A percentile compares a stretch with the other conserved stretches of the same genome.
These are phyloP conservation scores for Alnus rubra DNA, from an alignment of 306 rosid genomes.

Conservation along the genomic window DNA sequence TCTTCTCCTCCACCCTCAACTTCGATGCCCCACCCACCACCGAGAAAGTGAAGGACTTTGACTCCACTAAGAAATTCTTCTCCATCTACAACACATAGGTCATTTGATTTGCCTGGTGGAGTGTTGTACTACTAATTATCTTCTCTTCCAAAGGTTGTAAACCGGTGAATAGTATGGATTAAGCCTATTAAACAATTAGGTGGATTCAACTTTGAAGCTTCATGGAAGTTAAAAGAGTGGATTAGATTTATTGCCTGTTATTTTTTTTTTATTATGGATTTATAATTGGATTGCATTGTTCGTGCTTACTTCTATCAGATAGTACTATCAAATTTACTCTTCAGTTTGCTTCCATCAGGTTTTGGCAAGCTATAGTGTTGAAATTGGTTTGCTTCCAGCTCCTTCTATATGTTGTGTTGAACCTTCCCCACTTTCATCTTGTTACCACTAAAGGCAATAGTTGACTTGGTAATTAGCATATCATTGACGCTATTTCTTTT, in stretches of 20 bases:
- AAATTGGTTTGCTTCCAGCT: not conserved
- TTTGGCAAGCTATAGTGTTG: conserved; percentile 3
- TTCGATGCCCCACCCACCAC: too few relatives aligned
- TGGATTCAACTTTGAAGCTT: not conserved
- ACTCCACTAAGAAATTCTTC: too few relatives aligned
- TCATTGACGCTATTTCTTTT: conserved; percentile 9
- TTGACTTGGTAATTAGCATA: conserved; percentile 22
- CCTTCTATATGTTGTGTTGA: not conserved
- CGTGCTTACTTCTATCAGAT: not conserved
- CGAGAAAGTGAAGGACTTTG: too few relatives aligned
- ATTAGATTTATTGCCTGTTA: not conserved
- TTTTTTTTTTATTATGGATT: not conserved
- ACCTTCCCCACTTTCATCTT: conserved; percentile 20
- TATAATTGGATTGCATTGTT: not conserved
- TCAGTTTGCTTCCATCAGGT: not conserved
- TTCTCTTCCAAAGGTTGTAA: too few relatives aligned
- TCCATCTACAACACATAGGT: too few relatives aligned
- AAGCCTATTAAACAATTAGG: not conserved
- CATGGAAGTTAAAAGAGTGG: not conserved
- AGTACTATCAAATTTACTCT: not conserved
- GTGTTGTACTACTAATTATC: too few relatives aligned
- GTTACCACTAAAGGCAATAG: conserved; percentile 21
- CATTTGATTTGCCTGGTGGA: too few relatives aligned
- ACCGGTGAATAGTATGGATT: not conserved
- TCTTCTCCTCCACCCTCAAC: too few relatives aligned